Evolutionary conservation across 306 rosid genomes (phyloP), one percentile per base, ranked within the genome.

Genomic region (Cicer bijugum): DNA sequence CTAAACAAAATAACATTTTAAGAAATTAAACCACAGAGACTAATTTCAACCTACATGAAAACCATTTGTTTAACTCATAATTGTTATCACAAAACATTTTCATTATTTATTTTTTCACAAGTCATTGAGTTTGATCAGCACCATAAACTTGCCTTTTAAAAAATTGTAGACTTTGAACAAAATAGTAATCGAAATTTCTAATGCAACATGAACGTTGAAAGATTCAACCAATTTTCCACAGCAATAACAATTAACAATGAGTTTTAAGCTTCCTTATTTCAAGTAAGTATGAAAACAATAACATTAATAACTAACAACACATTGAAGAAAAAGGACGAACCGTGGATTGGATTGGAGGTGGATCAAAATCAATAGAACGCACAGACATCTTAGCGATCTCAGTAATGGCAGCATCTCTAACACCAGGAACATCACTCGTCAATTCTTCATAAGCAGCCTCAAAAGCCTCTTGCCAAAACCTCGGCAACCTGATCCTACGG

Each of bases 331-430:
- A 40, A 71, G 19, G 9, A 87, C 97, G 20, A 70, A 91, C 99
- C 84, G 93, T 80, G 52, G 96, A 91, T 83, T 86, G 90, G 9
- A 90, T 68, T 4, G 96, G 82, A 79, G 90, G 86, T 5, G 93
- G 90, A 77, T 95, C 93, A 12, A 91, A 85, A 82, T 82, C 84
- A 76, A 95, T 69, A 47, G 97, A 87, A 65, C 87, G 96, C 33
- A 90, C 91, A 33, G 97, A 95, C 97, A 95, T 95, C 82, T 88
- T 89, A 4, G 97, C 97, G 76, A 95, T 90, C 96, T 91, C 97
- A 5, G 84, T 60, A 51, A 95, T 82, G 42, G 99, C 99, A 15
- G 68, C 88, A 23, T 91, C 97, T 71, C 97, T 82, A 23, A 88
- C 92, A 19, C 89, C 97, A 69, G 85, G 86, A 17, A 42, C 86